These are phyloP conservation scores for Ogataea corticis DNA, from an alignment of 805 yeast genomes.

Conservation along the genomic window DNA sequence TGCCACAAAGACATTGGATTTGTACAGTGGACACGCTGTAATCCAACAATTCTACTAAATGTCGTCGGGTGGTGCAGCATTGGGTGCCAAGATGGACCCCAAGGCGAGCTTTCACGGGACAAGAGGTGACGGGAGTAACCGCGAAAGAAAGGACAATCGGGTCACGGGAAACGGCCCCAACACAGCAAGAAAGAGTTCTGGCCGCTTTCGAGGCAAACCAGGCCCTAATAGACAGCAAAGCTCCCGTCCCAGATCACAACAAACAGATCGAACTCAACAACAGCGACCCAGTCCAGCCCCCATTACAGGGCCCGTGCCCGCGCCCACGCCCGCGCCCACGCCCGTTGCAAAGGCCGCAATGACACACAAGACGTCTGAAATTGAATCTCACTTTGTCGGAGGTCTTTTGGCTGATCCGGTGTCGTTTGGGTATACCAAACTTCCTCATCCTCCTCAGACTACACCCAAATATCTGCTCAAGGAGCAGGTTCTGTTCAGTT, in stretches of 20 bases:
- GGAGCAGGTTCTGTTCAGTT: slow-evolving; percentile 39
- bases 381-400: slow-evolving; percentile 33
- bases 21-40: neutral
- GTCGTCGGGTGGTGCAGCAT: slow-evolving; percentile 8
- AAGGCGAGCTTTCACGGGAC: neutral
- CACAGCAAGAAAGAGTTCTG: neutral
- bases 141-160: neutral
- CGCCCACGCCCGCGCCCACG: too few relatives aligned
- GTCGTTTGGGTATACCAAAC: slow-evolving; percentile 28
- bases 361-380: slow-evolving; percentile 8
- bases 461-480: slow-evolving; percentile 34
- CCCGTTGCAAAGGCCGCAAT: neutral
- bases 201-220: neutral
- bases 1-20: neutral
- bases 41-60: neutral
- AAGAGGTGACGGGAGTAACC: neutral
- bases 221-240: neutral
- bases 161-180: neutral
- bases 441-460: slow-evolving; percentile 19
- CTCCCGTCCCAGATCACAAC: slow-evolving; percentile 1
- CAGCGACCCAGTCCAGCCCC: neutral
- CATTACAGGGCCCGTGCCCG: neutral
- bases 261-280: neutral
- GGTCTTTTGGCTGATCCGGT: slow-evolving; percentile 31
- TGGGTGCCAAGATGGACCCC: neutral